phyloP scores from a whole-genome alignment of 495 filamentous ascomycete genomes.

The Neurospora sp. region DNA sequence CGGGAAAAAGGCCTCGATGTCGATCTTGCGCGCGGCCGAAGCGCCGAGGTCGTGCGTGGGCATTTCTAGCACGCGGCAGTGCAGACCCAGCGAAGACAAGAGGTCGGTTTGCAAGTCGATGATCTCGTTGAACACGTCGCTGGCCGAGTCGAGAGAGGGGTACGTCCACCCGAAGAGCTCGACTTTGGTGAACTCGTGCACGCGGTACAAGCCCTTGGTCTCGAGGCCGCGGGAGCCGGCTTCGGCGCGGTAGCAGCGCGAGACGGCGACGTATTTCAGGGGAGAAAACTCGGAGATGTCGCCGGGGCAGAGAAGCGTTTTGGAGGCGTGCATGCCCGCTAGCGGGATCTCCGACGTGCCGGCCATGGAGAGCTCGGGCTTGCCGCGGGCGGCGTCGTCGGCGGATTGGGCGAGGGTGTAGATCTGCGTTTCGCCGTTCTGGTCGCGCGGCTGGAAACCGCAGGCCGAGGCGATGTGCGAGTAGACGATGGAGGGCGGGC shows the following conservation, averaged over 20 bases:
- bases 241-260: conserved; percentile 87
- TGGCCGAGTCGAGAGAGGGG: conserved; percentile 33
- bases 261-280: conserved; percentile 68
- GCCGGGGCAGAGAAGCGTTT: conserved; percentile 39
- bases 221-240: conserved; percentile 81
- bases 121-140: conserved; percentile 70
- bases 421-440: conserved; percentile 82
- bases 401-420: conserved; percentile 60
- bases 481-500: conserved; percentile 86
- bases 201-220: conserved; percentile 90
- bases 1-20: conserved; percentile 93
- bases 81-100: conserved; percentile 62
- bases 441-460: conserved; percentile 88
- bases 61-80: conserved; percentile 88
- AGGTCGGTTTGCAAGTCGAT: conserved; percentile 78
- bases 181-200: conserved; percentile 99
- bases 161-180: conserved; percentile 87
- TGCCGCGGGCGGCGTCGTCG: conserved; percentile 45
- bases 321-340: conserved; percentile 78
- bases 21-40: conserved; percentile 71
- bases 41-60: conserved; percentile 80
- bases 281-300: conserved; percentile 47
- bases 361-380: conserved; percentile 62
- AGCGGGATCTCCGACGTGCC: conserved; percentile 93
- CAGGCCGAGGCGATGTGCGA: conserved; percentile 81